Evolutionary conservation across 73 alveolate genomes (phyloP), one percentile per base, ranked within the genome.

Genomic region (Symbiodinium natans): DNA sequence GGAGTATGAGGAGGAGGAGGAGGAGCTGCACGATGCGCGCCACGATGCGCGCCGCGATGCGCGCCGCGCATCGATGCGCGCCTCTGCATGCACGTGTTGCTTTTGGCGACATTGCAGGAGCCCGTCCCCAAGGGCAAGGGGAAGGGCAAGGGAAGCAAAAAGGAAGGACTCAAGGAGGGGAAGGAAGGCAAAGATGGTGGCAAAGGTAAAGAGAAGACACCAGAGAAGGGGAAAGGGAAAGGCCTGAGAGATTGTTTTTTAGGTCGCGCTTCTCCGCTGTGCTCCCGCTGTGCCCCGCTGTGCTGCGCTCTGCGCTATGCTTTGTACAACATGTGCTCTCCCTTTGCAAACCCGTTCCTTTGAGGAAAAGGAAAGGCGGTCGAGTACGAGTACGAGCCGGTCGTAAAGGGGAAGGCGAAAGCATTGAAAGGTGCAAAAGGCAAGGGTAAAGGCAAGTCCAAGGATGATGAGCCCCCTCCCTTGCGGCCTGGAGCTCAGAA

Each of bases 371-470:
- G 39, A 54, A 90, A 73, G 39, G 36, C 52, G 36, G 8, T 29
- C 54, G 84, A 73, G 6, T 82, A 90, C 31, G 96, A 59, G 34
- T 90, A 90, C 48, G 96, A 90, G n/a, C 80, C 75, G 75, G 88
- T 85, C 17, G 48, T 82, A 17, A 90, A 90, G 52, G 96, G 96
- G 40, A 90, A 90, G 88, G 77, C 80, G 38, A 90, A 90, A 73
- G 96, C 88, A 42, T 4, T 41, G 31, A 13, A 42, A 2, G 34
- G 41, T 7, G 39, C 38, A 27, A 25, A 21, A 27, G 96, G 96
- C n/a, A 90, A 87, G 94, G 85, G 94, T 59, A 87, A 90, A n/a
- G 95, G 95, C 25, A 88, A 88, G 85, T 38, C 85, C 95, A 88
- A 88, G 77, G 42, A n/a, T 25, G 96, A 90, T 10, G 96, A 90